A percentile compares a stretch with the other conserved stretches of the same genome.
Evolutionary conservation across 805 yeast genomes (phyloP).

Genomic region (Clavispora vitiphila): DNA sequence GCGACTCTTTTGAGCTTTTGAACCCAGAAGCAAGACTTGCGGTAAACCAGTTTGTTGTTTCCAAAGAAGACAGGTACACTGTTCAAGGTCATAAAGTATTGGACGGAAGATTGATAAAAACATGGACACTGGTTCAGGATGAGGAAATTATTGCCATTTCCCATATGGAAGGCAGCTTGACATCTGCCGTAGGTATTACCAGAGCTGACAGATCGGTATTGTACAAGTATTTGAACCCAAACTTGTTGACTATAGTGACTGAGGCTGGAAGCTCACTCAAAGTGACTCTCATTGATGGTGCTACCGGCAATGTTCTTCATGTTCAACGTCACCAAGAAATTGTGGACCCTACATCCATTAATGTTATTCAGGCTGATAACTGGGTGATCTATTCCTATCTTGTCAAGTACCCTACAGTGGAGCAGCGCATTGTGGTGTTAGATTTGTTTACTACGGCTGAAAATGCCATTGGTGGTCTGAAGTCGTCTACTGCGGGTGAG

Average conservation of each 20-base stretch:
- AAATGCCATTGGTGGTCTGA: not conserved
- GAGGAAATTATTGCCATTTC: slow-evolving; percentile 17
- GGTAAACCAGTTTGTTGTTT: slow-evolving; percentile 13
- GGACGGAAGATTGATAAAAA: slow-evolving; percentile 11
- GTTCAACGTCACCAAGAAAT: slow-evolving; percentile 37
- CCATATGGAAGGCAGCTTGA: slow-evolving; percentile 19
- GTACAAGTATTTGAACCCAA: slow-evolving; percentile 80
- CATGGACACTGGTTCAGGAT: slow-evolving; percentile 23
- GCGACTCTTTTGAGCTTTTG: slow-evolving; percentile 3
- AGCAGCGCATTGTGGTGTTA: slow-evolving; percentile 57
- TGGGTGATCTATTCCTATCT: slow-evolving; percentile 72
- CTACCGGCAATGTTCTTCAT: slow-evolving; percentile 60
- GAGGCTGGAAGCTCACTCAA: slow-evolving; percentile 24
- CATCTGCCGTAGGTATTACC: slow-evolving; percentile 60
- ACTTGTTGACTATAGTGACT: slow-evolving; percentile 49
- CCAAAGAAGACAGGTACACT: slow-evolving; percentile 5
- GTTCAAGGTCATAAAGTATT: slow-evolving; percentile 21
- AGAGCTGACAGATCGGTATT: slow-evolving; percentile 67
- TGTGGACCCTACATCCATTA: slow-evolving; percentile 37
- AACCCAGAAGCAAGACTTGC: not conserved
- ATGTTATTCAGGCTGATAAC: slow-evolving; percentile 69
- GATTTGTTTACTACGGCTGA: slow-evolving; percentile 51
- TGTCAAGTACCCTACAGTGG: slow-evolving; percentile 44
- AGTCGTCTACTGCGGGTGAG: not conserved
- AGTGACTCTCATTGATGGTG: slow-evolving; percentile 57